Base-by-base conservation (phyloP, 164 flowering plant genomes). In the Sextonia rubra region DNA sequence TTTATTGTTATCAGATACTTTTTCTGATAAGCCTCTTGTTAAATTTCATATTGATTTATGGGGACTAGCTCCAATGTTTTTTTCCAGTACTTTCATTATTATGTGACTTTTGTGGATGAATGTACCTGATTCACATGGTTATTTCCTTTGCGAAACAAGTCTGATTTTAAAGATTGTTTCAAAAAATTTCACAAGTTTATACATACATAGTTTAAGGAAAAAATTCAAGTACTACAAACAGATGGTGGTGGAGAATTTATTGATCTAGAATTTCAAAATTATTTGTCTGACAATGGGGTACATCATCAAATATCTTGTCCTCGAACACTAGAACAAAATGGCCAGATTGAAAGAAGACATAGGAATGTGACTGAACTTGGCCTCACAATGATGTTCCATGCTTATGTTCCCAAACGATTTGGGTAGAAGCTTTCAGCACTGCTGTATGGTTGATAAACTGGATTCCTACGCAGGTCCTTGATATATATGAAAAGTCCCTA, bases 331-430 rank as follows among this genome's bases (percentile, higher is more conserved):
- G 49, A 66, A 20, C 69, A 66, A 44, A 66, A 66, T 66, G 69
- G 68, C 20, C n/a, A 26, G 20, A 14, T 64, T 26, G 68, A 64
- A 64, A 5, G 47, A 64, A 64, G 37, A 47, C 69, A 66, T 66
- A n/a, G 49, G 4, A 66, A 32, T 66, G 24, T 66, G 9, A 66
- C 69, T 1, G 25, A 66, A 37, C 49, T 66, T 18, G 69, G 49
- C 8, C 69, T 66, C 5, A 66, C 69, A 3, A 66, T 66, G 69
- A 15, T 66, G 52, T 37, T 17, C 12, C 48, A 66, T 18, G 23
- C 23, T 15, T 8, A 20, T 15, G 52, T 44, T 6, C 48, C 49
- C 2, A 2, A 32, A 32, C 4, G 49, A 18, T 66, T 66, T 66
- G 49, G 69, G 48, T 66, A 3, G 49, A 66, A n/a, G n/a, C n/a